phyloP scores from a whole-genome alignment of 352 stramenopile species.

The Halophytophthora batemanensis region DNA sequence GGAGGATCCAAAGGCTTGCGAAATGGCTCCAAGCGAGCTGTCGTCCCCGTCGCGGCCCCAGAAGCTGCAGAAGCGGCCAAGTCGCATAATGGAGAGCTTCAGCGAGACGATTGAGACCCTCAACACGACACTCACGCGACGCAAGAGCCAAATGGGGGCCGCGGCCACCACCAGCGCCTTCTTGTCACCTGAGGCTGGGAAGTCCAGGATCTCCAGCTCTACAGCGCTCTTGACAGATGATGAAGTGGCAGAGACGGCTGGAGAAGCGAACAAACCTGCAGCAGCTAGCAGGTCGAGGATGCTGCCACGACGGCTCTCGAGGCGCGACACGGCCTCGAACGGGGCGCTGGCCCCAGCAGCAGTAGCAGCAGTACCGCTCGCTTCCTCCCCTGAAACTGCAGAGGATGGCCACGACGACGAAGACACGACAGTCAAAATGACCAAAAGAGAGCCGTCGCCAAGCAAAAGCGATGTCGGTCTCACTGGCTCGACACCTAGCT shows the following conservation, averaged over 20 bases:
- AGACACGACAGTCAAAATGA: too few species aligned
- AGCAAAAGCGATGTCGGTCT: too few species aligned
- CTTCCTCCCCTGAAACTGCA: too few species aligned
- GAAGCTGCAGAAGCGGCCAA: constrained; percentile 13
- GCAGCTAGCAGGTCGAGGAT: neutral
- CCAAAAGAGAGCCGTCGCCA: too few species aligned
- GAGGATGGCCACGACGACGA: too few species aligned
- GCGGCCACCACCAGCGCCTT: neutral
- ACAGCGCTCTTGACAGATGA: neutral
- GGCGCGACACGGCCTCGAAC: constrained; percentile 1
- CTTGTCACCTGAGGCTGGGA: too few species aligned
- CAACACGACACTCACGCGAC: constrained; percentile 6
- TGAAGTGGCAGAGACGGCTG: neutral
- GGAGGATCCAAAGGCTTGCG: constrained; percentile 4
- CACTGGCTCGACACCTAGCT: too few species aligned
- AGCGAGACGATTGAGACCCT: constrained; percentile 13
- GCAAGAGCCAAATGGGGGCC: constrained; percentile 14
- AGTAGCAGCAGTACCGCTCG: neutral
- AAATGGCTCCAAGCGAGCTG: constrained; percentile 16
- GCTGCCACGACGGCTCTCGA: constrained; percentile 6
- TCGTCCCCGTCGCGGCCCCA: neutral
- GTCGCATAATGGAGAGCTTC: constrained; percentile 11
- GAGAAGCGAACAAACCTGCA: neutral
- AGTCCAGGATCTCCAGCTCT: neutral
- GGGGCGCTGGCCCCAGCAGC: neutral